Base-by-base conservation (phyloP, 2,329 filamentous ascomycete genomes). In the Beauveria bassiana region DNA sequence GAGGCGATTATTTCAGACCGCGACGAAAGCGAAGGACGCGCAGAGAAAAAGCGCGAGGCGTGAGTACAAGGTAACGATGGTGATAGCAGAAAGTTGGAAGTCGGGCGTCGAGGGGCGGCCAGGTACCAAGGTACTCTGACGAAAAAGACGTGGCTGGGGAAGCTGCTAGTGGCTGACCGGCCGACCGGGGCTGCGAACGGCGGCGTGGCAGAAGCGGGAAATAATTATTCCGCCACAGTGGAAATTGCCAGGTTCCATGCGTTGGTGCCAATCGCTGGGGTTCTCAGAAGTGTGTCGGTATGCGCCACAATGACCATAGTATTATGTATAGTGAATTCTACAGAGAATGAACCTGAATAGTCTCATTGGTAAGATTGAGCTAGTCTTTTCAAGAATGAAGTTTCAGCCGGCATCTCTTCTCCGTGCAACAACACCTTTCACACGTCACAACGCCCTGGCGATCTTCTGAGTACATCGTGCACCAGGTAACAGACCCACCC, bases 71-170 rank as follows among this genome's bases (percentile, higher is more conserved):
- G 65, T 63, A 66, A 64, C 64, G 61, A 62, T 56, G 64, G 59
- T 59, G 61, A 59, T 61, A 61, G 63, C 58, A 59, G 61, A 38
- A 63, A 63, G 61, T 65, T 63, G 43, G 55, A 55, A 55, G 57
- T 64, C 61, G 63, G 66, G 68, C 67, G 66, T 67, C 64, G 69
- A 69, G 71, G 64, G 67, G 67, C 64, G 64, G 66, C 64, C 50
- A 65, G 68, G 64, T 67, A 70, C 34, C 14, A 14, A n/a, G 12
- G 34, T 31, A 38, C 24, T 55, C 45, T 16, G 72, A 75, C 34
- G 45, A 75, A 70, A 75, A 75, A 70, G 70, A 70, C 70, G 74
- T 75, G 74, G 74, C 74, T 75, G 74, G 74, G 72, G 68, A 61
- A 45, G 55, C 40, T 61, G 54, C 51, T 61, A 57, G 59, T 65